phyloP scores from a whole-genome alignment of 2,329 filamentous ascomycete genomes.

The Eurotiales sp. region DNA sequence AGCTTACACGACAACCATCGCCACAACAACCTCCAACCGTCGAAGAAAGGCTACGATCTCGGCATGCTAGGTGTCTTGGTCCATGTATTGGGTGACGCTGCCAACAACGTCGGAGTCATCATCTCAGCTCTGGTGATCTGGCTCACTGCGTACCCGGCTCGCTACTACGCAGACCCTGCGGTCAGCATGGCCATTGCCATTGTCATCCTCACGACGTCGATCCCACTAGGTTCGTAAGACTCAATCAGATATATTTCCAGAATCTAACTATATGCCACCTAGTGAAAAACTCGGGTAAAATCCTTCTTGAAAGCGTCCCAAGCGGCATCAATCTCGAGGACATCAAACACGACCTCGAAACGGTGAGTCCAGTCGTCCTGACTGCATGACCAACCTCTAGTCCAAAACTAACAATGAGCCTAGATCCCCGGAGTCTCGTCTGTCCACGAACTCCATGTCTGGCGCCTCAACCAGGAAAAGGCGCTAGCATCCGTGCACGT shows the following conservation, averaged over 20 bases:
- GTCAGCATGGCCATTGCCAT: conserved; percentile 66
- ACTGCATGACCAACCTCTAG: not conserved
- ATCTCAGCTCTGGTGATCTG: conserved; percentile 66
- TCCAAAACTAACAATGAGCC: conserved; percentile 9
- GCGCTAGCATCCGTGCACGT: conserved; percentile 67
- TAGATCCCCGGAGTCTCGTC: conserved; percentile 56
- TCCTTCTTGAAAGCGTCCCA: conserved; percentile 66
- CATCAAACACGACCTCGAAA: conserved; percentile 66
- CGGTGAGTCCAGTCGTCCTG: conserved; percentile 36
- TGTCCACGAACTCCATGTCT: conserved; percentile 72
- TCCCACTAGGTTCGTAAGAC: conserved; percentile 49
- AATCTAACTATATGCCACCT: not conserved
- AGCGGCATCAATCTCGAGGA: conserved; percentile 57
- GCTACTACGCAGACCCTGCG: conserved; percentile 70
- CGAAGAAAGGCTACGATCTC: conserved; percentile 47
- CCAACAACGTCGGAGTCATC: conserved; percentile 75
- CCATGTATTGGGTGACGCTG: conserved; percentile 68
- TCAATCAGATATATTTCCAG: not conserved
- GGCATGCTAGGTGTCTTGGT: conserved; percentile 68
- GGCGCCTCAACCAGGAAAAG: conserved; percentile 69
- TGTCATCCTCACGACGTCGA: conserved; percentile 64
- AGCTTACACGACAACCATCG: conserved; percentile 6
- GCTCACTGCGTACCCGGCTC: conserved; percentile 53
- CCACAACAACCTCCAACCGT: conserved; percentile 4
- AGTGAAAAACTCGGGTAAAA: conserved; percentile 48